These are phyloP conservation scores for Venturia oleaginea DNA, from an alignment of 2,329 filamentous ascomycete genomes.

Conservation along the genomic window DNA sequence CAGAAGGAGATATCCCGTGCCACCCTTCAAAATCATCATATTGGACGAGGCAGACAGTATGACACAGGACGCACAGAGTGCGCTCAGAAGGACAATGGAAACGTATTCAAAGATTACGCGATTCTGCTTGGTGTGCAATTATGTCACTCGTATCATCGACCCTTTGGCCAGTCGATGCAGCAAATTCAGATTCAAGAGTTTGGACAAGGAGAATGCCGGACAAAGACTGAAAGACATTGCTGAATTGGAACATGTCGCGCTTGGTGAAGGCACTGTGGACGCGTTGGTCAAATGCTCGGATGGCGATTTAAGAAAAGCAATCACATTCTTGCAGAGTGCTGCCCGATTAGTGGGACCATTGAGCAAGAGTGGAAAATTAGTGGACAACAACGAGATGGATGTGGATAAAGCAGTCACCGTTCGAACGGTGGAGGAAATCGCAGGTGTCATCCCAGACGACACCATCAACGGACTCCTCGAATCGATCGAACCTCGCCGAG, in stretches of 20 bases:
- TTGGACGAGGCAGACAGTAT: slow-evolving; percentile 97
- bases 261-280: slow-evolving; percentile 74
- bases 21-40: slow-evolving; percentile 98
- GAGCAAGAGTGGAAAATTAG: slow-evolving; percentile 33
- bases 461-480: slow-evolving; percentile 63
- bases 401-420: slow-evolving; percentile 54
- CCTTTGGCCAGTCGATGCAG: slow-evolving; percentile 86
- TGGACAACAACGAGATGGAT: slow-evolving; percentile 47
- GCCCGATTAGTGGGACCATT: slow-evolving; percentile 71
- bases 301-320: slow-evolving; percentile 90
- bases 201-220: slow-evolving; percentile 79
- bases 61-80: slow-evolving; percentile 96
- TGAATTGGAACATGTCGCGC: slow-evolving; percentile 59
- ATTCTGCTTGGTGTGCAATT: slow-evolving; percentile 97
- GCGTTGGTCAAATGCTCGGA: slow-evolving; percentile 81
- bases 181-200: slow-evolving; percentile 95
- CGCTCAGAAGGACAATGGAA: slow-evolving; percentile 93
- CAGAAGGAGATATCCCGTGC: slow-evolving; percentile 70
- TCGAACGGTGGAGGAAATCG: slow-evolving; percentile 83
- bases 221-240: slow-evolving; percentile 77
- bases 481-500: slow-evolving; percentile 65
- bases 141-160: slow-evolving; percentile 96
- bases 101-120: slow-evolving; percentile 93
- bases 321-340: slow-evolving; percentile 93
- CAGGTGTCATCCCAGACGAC: slow-evolving; percentile 74